These are phyloP conservation scores for Leishmania arabica DNA, from an alignment of 208 protist genomes.

Conservation along the genomic window DNA sequence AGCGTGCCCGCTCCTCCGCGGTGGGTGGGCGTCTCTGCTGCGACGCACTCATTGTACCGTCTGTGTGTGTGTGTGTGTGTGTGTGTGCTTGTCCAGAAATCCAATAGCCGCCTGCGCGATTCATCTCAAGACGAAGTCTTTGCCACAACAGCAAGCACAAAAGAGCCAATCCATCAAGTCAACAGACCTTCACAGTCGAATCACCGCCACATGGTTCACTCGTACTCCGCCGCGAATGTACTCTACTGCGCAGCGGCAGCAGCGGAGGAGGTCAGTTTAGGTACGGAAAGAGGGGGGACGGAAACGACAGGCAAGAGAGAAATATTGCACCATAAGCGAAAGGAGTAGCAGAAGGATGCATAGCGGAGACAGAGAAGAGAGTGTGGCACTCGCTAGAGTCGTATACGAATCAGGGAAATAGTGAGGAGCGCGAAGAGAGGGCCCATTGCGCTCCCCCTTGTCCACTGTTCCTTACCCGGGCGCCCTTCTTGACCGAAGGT, in stretches of 20 bases:
- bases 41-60: neutral
- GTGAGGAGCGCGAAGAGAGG: neutral
- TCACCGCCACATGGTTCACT: neutral
- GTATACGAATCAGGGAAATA: neutral
- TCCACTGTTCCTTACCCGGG: neutral
- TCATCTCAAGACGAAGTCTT: neutral
- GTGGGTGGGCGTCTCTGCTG: neutral
- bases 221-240: neutral
- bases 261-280: neutral
- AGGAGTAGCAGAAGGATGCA: neutral
- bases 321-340: neutral
- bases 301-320: neutral
- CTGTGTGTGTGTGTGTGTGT: neutral
- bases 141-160: neutral
- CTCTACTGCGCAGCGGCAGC: neutral
- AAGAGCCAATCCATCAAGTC: neutral
- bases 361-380: neutral
- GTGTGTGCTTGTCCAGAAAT: neutral
- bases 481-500: neutral
- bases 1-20: conserved; percentile 14
- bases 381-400: neutral
- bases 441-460: neutral
- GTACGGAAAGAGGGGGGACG: neutral
- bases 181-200: neutral
- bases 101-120: neutral